These are phyloP conservation scores for Cucurbitaria berberidis DNA, from an alignment of 2,329 filamentous ascomycete genomes.

Conservation along the genomic window DNA sequence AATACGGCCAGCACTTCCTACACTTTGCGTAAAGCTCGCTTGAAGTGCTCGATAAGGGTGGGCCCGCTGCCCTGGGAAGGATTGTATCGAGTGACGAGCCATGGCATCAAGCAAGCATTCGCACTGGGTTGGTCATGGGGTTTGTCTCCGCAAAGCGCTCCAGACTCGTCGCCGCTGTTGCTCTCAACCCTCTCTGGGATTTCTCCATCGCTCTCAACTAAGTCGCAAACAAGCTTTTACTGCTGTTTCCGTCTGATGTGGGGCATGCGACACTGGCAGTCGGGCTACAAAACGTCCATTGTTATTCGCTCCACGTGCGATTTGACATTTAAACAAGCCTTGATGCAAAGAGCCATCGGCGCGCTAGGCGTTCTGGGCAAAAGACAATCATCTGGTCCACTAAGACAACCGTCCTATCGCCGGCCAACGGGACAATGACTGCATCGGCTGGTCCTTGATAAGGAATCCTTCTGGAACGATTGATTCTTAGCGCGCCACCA, in stretches of 20 bases:
- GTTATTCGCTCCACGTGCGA: conserved; percentile 11
- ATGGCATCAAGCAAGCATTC: conserved; percentile 16
- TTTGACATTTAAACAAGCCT: conserved; percentile 28
- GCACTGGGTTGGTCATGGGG: conserved; percentile 26
- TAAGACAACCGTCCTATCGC: conserved; percentile 11
- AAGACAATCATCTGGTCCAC: conserved; percentile 2
- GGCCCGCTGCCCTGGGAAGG: conserved; percentile 14
- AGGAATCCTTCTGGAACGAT: conserved; percentile 24
- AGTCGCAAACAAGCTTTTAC: not conserved
- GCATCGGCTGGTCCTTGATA: conserved; percentile 4
- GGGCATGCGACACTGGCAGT: conserved; percentile 9
- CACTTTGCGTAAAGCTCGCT: conserved; percentile 24
- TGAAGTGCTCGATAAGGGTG: conserved; percentile 32
- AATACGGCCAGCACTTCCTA: conserved; percentile 17
- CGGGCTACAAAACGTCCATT: conserved; percentile 1
- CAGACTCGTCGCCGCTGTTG: not conserved
- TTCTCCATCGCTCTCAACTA: not conserved
- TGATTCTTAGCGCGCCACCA: conserved; percentile 1
- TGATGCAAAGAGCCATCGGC: not conserved
- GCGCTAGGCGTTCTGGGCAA: conserved; percentile 14
- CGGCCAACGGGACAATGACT: conserved; percentile 6
- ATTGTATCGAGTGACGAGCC: conserved; percentile 13
- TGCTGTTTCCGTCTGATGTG: not conserved
- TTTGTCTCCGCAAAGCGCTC: not conserved
- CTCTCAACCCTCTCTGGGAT: not conserved